Conservation (phyloP, 768 basidiomycete genomes). For the Boletus pseudo-olivaceus region DNA sequence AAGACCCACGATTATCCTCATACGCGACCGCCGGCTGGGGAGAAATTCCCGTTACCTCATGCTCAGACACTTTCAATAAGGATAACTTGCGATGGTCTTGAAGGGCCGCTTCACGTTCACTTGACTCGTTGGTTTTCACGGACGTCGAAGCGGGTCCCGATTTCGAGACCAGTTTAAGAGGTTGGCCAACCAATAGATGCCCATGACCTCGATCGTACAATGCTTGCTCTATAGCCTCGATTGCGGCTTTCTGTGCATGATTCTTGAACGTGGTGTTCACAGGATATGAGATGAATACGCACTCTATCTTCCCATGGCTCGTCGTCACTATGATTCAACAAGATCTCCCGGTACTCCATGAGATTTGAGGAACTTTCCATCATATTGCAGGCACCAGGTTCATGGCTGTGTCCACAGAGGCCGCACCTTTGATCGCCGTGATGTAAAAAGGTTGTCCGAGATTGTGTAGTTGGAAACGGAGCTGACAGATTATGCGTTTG, state of each 20-base stretch:
- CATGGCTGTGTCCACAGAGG: constrained; percentile 57
- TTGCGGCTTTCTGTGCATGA: constrained; percentile 52
- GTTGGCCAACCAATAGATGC: constrained; percentile 58
- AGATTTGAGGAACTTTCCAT: constrained; percentile 61
- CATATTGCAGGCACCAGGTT: constrained; percentile 56
- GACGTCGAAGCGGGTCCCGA: constrained; percentile 14
- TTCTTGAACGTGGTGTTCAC: constrained; percentile 4
- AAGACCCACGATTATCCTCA: neutral
- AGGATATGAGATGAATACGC: constrained; percentile 20
- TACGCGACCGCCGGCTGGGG: neutral
- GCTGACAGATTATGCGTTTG: neutral
- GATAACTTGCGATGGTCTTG: neutral
- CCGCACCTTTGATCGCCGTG: constrained; percentile 43
- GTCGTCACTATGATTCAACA: constrained; percentile 59
- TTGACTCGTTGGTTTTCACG: constrained; percentile 9
- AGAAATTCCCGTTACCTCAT: neutral
- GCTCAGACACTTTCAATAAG: constrained; percentile 1
- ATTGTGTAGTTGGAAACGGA: constrained; percentile 2
- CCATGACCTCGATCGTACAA: constrained; percentile 54
- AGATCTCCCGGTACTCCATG: constrained; percentile 63
- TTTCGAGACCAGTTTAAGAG: constrained; percentile 50
- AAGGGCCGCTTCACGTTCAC: neutral
- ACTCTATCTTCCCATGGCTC: constrained; percentile 68
- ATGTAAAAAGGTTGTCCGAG: neutral
- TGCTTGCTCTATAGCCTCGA: constrained; percentile 65